Evolutionary conservation across 345 rosid genomes (phyloP), one percentile per base, ranked within the genome.

Genomic region (sweet orange (Citrus sinensis)): DNA sequence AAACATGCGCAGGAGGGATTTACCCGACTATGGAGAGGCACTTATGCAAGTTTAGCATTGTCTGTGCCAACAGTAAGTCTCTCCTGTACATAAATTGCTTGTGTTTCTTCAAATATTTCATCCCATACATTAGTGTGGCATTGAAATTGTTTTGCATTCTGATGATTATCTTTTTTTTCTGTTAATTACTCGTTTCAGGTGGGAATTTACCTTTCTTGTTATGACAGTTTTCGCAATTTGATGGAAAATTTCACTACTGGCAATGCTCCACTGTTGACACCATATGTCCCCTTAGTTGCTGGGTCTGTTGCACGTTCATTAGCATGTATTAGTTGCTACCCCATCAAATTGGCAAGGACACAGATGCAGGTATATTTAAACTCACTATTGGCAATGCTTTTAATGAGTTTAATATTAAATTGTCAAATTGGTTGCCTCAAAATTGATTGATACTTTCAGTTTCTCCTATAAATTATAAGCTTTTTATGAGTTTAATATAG

Each of bases 201-300:
- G 78, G 99, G 97, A 79, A 94, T 97, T 80, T 97, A 94, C 81
- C 86, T 92, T 83, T 98, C 99, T 7, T 94, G 89, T 81, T 97
- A 97, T 87, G 98, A 97, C 86, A 80, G 92, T 79, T 88, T 97
- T 68, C 91, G 93, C 67, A 88, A 88, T 81, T 37, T 70, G 40
- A 87, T 94, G 93, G 98, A 92, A 85, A 84, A 85, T 27, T 87
- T 87, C 72, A 82, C 96, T 0, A 35, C 79, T 4, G 75, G 72
- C 25, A 87, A 84, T 79, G 76, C 89, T 71, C 96, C 98, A 58
- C 76, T 70, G 71, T 88, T 88, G 78, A 89, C 93, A 35, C 92
- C 97, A 55, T 97, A 94, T 76, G 92, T 88, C 54, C 98, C 99
- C 58, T 76, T 94, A 70, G 86, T 88, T 68, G 94, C 98, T 6